Base-by-base conservation (phyloP, 306 rosid genomes). In the Nissolia schottii region DNA sequence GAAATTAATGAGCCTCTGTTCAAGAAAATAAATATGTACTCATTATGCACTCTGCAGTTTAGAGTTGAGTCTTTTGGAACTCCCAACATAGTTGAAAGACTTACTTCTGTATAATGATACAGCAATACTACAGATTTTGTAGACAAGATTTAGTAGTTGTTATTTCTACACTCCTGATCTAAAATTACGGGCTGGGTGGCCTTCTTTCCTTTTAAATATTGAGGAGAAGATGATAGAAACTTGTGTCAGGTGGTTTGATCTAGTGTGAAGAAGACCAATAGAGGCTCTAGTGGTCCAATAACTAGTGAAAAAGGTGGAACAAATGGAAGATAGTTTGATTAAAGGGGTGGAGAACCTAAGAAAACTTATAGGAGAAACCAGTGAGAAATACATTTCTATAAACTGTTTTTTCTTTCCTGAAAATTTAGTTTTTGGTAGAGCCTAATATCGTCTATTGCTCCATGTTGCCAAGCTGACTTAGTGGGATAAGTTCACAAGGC, bases 21-120 rank as follows among this genome's bases (percentile, higher is more conserved):
- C 64, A 31, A 53, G 68, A 62, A 53, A 45, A 59, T 14, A 71
- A 78, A 66, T 55, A 67, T 23, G 48, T 51, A 12, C 15, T 35
- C 20, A 16, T 54, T 32, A 58, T 10, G 0, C 54, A 72, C 35
- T 81, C 64, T 10, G 0, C 54, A 72, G 34, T 81, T 53, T 41
- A 29, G 41, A 24, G 35, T 23, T 20, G 57, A 48, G 46, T 43
- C 20, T 25, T 56, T 64, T 20, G 7, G 49, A 64, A 71, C 28
- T 48, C 22, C 38, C 32, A 65, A 32, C 56, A 55, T 32, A 24
- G 68, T 55, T 16, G 54, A n/a, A 48, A 49, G 13, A 6, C 48
- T 75, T 28, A 24, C 43, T 59, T 29, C 28, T 14, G 7, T 68
- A 19, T 59, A 59, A 46, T 35, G 65, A 27, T 70, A 15, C 38